phyloP scores from a whole-genome alignment of 2,329 filamentous ascomycete species.

The Zymoseptoria passerinii region DNA sequence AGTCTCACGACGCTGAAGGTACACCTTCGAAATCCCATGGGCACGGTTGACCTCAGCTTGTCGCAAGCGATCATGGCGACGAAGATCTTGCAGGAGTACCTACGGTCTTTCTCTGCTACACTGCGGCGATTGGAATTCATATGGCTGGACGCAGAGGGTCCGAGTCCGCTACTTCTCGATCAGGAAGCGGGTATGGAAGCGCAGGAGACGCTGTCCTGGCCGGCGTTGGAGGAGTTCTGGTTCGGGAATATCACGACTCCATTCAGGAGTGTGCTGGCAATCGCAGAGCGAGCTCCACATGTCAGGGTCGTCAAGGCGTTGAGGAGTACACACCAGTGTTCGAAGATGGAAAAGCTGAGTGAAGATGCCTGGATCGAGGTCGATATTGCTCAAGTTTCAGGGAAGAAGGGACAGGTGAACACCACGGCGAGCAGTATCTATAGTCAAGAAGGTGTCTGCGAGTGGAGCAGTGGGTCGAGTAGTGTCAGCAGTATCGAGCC shows the following conservation, averaged over 20 bases:
- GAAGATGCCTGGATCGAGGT: constrained; percentile 13
- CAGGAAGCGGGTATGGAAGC: constrained; percentile 11
- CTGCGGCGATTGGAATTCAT: constrained; percentile 23
- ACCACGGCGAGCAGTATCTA: constrained; percentile 1
- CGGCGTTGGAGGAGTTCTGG: constrained; percentile 17
- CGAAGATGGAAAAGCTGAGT: neutral
- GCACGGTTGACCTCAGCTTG: constrained; percentile 10
- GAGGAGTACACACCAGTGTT: constrained; percentile 6
- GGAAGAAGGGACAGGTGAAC: neutral
- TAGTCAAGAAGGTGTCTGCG: neutral
- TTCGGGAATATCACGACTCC: constrained; percentile 18
- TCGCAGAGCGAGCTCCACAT: constrained; percentile 6
- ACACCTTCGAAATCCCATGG: constrained; percentile 19
- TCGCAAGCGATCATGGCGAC: constrained; percentile 22
- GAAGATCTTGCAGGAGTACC: constrained; percentile 26
- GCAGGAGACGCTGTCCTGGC: constrained; percentile 16
- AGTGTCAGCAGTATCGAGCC: neutral
- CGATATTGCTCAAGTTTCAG: neutral
- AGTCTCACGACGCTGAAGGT: constrained; percentile 22
- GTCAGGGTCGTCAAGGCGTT: constrained; percentile 11
- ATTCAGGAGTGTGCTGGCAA: constrained; percentile 6
- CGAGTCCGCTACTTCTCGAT: constrained; percentile 24
- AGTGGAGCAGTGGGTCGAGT: neutral
- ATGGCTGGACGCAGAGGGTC: constrained; percentile 26
- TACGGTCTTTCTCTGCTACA: constrained; percentile 23